Evolutionary conservation across 192 early-diverging fungal species (phyloP).

Genomic region (Spizellomyces sp.): DNA sequence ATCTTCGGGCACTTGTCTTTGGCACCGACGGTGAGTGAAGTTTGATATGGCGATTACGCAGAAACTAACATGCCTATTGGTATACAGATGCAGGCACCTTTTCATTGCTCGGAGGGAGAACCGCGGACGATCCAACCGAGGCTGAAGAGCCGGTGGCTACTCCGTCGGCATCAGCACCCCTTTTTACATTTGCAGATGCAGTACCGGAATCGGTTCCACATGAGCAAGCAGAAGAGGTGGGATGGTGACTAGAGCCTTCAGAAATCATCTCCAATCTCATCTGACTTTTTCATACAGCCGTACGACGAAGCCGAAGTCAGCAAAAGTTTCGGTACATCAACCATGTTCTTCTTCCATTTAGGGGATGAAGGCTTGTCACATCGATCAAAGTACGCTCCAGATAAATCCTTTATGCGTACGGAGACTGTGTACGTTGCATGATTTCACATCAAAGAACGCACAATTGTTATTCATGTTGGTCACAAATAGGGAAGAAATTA

Average conservation of each 20-base stretch:
- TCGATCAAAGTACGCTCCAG: constrained; percentile 31
- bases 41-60: neutral
- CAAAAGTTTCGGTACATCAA: constrained; percentile 12
- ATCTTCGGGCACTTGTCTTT: constrained; percentile 34
- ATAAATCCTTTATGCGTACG: constrained; percentile 31
- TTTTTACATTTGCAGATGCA: neutral
- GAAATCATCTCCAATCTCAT: no score
- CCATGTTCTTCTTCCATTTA: constrained; percentile 35
- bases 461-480: neutral
- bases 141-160: no score
- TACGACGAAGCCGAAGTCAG: constrained; percentile 9
- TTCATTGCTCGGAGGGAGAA: neutral
- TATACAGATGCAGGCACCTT: neutral
- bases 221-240: no score
- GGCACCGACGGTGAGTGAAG: neutral
- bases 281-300: neutral
- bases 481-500: constrained; percentile 54
- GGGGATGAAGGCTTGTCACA: constrained; percentile 16
- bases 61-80: no score
- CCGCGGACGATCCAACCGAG: neutral
- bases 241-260: no score
- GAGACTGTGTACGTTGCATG: constrained; percentile 31
- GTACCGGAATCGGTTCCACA: neutral
- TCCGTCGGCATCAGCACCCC: neutral
- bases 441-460: neutral